These are phyloP conservation scores for Irpex lacteus DNA, from an alignment of 1,284 basidiomycete genomes.

Conservation along the genomic window DNA sequence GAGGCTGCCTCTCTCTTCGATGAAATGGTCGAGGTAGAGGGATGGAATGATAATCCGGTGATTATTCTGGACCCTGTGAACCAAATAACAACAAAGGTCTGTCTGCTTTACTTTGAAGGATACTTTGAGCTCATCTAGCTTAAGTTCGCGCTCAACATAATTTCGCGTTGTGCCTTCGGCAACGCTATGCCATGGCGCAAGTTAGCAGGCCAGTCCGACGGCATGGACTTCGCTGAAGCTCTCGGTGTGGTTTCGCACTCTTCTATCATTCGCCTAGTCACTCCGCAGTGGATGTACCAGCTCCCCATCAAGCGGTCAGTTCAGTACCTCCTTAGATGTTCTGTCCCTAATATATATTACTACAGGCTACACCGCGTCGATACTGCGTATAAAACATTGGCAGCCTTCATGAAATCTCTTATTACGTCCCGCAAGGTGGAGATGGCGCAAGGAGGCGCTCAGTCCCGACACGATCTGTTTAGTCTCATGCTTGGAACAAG, in stretches of 20 bases:
- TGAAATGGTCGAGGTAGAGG: conserved; percentile 12
- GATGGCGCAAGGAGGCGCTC: background rate
- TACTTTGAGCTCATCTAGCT: background rate
- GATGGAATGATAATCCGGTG: background rate
- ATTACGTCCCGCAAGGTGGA: conserved; percentile 1
- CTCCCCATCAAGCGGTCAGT: conserved; percentile 13
- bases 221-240: conserved; percentile 8
- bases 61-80: conserved; percentile 4
- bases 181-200: conserved; percentile 7
- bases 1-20: conserved; percentile 9
- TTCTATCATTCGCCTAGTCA: conserved; percentile 1
- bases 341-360: background rate
- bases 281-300: conserved; percentile 11
- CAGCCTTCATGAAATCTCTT: conserved; percentile 4
- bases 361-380: conserved; percentile 8
- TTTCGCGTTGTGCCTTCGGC: conserved; percentile 10
- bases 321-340: background rate
- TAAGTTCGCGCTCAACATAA: conserved; percentile 5
- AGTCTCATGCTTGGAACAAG: conserved; percentile 11
- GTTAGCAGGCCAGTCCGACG: background rate
- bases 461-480: conserved; percentile 10
- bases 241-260: conserved; percentile 1
- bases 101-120: background rate
- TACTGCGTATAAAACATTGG: background rate
- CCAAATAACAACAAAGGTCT: conserved; percentile 9